Percentiles rank a stretch among this genome's conserved stretches.
These are phyloP conservation scores for Schoenoplectus triqueter DNA, from an alignment of 202 grass and related monocot species.

Conservation along the genomic window DNA sequence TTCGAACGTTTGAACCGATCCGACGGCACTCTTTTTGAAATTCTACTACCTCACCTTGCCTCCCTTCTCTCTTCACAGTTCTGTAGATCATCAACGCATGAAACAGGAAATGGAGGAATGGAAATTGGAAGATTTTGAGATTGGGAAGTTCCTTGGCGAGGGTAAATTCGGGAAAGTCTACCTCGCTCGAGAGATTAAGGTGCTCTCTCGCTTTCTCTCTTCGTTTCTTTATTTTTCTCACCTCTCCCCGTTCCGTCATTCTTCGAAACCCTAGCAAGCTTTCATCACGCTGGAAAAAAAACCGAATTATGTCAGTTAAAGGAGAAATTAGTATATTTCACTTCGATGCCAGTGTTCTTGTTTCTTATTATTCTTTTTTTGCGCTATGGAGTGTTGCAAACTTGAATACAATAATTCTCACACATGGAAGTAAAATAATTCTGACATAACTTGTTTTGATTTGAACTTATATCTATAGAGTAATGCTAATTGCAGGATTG, in stretches of 20 bases:
- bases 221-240: slow-evolving; percentile 1
- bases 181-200: slow-evolving; percentile 78
- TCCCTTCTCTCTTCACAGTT: background rate
- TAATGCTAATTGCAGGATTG: background rate
- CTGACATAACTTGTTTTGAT: background rate
- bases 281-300: background rate
- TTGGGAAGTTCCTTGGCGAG: slow-evolving; percentile 77
- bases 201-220: slow-evolving; percentile 20
- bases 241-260: background rate
- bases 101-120: slow-evolving; percentile 52
- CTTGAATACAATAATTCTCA: background rate
- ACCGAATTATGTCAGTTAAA: background rate
- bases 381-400: background rate
- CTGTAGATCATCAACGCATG: background rate
- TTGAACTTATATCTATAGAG: background rate
- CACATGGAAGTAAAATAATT: background rate
- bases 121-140: slow-evolving; percentile 73
- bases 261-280: slow-evolving; percentile 11
- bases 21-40: background rate
- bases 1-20: slow-evolving; percentile 4
- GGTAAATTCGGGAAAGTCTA: slow-evolving; percentile 97
- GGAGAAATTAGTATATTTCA: background rate
- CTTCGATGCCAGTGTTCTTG: background rate
- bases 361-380: background rate
- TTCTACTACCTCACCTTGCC: background rate